Evolutionary conservation across 2,329 filamentous ascomycete genomes (phyloP).

Genomic region (Cercospora citrullina): DNA sequence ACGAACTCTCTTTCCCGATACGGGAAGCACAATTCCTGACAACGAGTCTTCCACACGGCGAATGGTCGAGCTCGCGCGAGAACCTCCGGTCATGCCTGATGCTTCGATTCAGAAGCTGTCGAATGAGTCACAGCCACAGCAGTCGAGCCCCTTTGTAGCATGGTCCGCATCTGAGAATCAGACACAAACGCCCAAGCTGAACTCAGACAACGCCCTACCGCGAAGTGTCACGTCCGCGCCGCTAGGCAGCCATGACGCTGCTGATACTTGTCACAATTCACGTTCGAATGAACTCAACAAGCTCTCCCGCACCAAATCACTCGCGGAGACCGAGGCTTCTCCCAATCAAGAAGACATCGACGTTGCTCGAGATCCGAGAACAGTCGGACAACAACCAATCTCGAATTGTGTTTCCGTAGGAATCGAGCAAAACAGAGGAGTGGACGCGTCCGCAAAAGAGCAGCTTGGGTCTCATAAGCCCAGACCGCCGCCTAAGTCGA

Average conservation of each 20-base stretch:
- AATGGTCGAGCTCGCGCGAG: constrained; percentile 40
- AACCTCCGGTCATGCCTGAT: not conserved
- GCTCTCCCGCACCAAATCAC: not conserved
- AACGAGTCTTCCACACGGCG: constrained; percentile 44
- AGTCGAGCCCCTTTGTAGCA: constrained; percentile 5
- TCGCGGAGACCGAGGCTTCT: not conserved
- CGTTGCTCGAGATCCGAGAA: not conserved
- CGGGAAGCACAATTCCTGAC: constrained; percentile 47
- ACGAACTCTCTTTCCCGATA: constrained; percentile 42
- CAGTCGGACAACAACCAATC: not conserved
- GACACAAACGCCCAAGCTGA: constrained; percentile 16
- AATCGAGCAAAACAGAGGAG: not conserved
- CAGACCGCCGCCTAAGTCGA: constrained; percentile 19
- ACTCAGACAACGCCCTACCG: not conserved
- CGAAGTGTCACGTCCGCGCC: not conserved
- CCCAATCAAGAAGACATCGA: not conserved
- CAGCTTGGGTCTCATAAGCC: constrained; percentile 2
- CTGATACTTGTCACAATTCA: not conserved
- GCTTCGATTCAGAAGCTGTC: not conserved
- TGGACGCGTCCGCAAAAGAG: not conserved
- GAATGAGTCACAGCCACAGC: constrained; percentile 4
- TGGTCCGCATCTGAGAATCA: constrained; percentile 18
- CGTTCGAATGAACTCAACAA: not conserved
- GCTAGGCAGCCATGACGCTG: not conserved
- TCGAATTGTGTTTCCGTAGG: not conserved